These are phyloP conservation scores for Tilletia setariae DNA, from an alignment of 1,284 basidiomycete species.

Conservation along the genomic window DNA sequence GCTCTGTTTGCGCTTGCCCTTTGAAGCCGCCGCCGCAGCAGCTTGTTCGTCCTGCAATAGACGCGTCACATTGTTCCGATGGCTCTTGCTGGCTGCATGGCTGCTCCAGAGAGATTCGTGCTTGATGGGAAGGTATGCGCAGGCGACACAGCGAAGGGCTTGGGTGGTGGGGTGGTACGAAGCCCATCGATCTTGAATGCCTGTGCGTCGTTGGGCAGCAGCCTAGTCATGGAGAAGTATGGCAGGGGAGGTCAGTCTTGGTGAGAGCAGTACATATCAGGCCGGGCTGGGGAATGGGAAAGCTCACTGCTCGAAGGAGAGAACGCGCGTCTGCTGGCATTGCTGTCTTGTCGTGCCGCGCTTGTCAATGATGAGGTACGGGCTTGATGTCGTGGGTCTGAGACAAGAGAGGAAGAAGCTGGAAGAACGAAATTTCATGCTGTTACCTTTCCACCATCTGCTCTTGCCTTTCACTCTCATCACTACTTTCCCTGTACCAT, in stretches of 20 bases:
- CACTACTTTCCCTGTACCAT: too few relatives aligned
- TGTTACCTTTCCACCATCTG: conserved; percentile 10
- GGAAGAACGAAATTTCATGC: background rate
- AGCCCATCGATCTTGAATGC: conserved; percentile 34
- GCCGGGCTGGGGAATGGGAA: background rate
- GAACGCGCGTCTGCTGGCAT: conserved; percentile 35
- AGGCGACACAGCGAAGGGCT: conserved; percentile 36
- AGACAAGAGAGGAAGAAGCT: too few relatives aligned
- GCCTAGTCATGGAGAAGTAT: too few relatives aligned
- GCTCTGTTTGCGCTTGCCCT: conserved; percentile 32
- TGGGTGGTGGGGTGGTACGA: conserved; percentile 32
- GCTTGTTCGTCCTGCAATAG: conserved; percentile 23
- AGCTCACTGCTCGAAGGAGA: conserved; percentile 28
- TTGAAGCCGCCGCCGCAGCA: conserved; percentile 21
- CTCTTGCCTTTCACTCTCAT: too few relatives aligned
- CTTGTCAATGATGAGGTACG: background rate
- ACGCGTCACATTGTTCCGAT: conserved; percentile 25
- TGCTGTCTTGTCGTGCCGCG: background rate
- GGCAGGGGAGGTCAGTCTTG: conserved; percentile 17
- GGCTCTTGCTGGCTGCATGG: conserved; percentile 36
- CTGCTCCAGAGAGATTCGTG: conserved; percentile 41
- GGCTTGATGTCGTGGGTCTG: too few relatives aligned
- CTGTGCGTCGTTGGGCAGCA: conserved; percentile 13
- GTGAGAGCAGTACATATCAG: background rate
- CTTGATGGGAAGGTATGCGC: conserved; percentile 36